Conservation (phyloP, 805 yeast genomes). For the Saccharomycopsis malanga region DNA sequence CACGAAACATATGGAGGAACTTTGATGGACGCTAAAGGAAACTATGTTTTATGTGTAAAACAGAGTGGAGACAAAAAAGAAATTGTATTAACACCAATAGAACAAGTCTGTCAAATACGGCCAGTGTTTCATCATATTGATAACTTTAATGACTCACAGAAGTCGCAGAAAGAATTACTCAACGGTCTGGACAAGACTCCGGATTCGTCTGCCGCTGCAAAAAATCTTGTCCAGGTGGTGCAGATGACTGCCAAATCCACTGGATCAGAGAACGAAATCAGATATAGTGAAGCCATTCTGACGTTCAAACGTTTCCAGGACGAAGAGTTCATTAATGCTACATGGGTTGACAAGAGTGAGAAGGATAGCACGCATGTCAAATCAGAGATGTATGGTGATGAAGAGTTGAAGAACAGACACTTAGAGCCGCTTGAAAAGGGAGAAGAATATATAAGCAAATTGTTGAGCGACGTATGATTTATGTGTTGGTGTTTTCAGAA, state of each 20-base stretch:
- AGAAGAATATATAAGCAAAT: constrained; percentile 2
- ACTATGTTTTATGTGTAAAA: constrained; percentile 34
- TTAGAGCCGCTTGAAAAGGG: constrained; percentile 1
- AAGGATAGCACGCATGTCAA: constrained; percentile 27
- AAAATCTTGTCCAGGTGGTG: constrained; percentile 48
- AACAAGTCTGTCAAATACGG: constrained; percentile 66
- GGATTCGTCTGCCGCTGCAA: constrained; percentile 1
- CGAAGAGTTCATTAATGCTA: constrained; percentile 39
- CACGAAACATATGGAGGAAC: constrained; percentile 69
- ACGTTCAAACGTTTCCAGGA: constrained; percentile 60
- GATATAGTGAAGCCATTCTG: constrained; percentile 62
- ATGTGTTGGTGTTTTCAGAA: background rate
- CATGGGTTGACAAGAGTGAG: constrained; percentile 39
- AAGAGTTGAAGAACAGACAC: background rate
- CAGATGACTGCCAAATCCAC: constrained; percentile 69
- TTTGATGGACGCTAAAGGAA: constrained; percentile 46
- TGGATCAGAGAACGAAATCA: constrained; percentile 47
- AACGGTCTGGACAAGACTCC: constrained; percentile 11
- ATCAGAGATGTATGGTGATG: constrained; percentile 21
- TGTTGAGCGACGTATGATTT: background rate
- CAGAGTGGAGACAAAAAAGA: constrained; percentile 35
- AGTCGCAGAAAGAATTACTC: constrained; percentile 30
- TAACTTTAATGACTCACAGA: constrained; percentile 41
- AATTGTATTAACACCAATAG: constrained; percentile 58
- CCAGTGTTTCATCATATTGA: constrained; percentile 80